Evolutionary conservation across 352 stramenopile species (phyloP), one percentile per base, ranked within the genome.

Genomic region (Globisporangium abappressorium): DNA sequence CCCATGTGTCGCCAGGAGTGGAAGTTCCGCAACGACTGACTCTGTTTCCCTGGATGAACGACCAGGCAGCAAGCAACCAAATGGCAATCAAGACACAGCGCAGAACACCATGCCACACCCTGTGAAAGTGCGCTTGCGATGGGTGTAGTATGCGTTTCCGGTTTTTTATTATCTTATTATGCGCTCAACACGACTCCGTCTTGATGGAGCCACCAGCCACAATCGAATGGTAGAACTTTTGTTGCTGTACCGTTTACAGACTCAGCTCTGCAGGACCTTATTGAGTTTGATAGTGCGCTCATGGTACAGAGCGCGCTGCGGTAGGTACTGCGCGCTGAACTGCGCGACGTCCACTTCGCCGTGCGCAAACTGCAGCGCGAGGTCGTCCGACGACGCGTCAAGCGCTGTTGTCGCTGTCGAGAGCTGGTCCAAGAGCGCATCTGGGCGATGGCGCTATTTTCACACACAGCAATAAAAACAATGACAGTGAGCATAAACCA

Each of bases 1-100:
- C 91, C 91, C 43, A 92, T 97, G 88, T 97, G 91, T 64, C 85
- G 91, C 12, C 84, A 95, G 59, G 82, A 95, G 61, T 97, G 89
- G 89, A 81, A 89, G 66, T 96, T 94, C 77, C 78, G 86, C 51
- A 87, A 83, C 59, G 66, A 71, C 41, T 71, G 41, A 71, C 14
- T 0, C 3, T 24, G 18, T 14, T 38, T 11, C 2, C 36, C 18
- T 60, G 12, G 38, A 4, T 41, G 34, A 8, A 49, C n/a, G 41
- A 5, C 18, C 15, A 49, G 41, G 7, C 55, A 20, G 0, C 9
- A 47, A 20, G 8, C 11, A 33, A 7, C 18, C 54, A 15, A 15
- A 49, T 7, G 20, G 18, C 57, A 38, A 30, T 43, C 64, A 53
- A 49, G 12, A 28, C 18, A 11, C 55, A 38, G 51, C 12, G 30